These are phyloP conservation scores for Blastobotrys buckinghamii DNA, from an alignment of 1,139 yeast genomes.

Conservation along the genomic window DNA sequence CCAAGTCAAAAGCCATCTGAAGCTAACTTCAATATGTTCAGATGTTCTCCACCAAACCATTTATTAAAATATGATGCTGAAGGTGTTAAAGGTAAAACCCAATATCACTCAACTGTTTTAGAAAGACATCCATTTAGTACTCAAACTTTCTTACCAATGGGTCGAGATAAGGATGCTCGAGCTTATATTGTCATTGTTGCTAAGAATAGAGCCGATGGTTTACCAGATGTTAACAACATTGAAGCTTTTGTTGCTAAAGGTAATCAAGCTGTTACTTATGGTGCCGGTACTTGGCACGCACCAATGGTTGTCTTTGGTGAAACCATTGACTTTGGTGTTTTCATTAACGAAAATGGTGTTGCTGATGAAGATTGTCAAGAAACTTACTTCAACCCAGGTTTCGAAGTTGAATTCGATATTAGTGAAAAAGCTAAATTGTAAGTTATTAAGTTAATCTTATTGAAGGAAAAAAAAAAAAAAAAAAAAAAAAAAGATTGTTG, in stretches of 20 bases:
- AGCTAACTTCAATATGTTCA: conserved; percentile 76
- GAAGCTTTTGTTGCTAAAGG: conserved; percentile 74
- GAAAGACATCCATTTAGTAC: conserved; percentile 91
- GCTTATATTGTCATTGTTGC: conserved; percentile 84
- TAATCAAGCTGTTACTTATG: conserved; percentile 85
- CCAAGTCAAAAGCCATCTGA: conserved; percentile 44
- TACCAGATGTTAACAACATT: conserved; percentile 57
- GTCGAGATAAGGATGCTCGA: conserved; percentile 43
- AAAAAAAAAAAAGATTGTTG: neutral
- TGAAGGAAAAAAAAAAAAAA: neutral
- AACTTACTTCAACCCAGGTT: conserved; percentile 53
- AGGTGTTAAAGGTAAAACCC: conserved; percentile 22
- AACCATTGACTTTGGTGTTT: conserved; percentile 72
- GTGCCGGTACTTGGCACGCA: conserved; percentile 79
- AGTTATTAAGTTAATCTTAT: neutral
- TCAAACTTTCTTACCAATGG: conserved; percentile 88
- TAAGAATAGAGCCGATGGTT: conserved; percentile 40
- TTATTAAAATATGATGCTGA: conserved; percentile 36
- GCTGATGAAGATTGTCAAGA: conserved; percentile 81
- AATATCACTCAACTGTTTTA: conserved; percentile 59
- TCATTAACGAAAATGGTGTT: conserved; percentile 77
- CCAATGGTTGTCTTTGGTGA: conserved; percentile 75
- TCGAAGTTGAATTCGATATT: conserved; percentile 8
- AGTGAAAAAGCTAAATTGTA: conserved; percentile 9
- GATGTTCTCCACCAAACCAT: conserved; percentile 71